Base-by-base conservation (phyloP, 352 stramenopile genomes). In the Pythium sp. region DNA sequence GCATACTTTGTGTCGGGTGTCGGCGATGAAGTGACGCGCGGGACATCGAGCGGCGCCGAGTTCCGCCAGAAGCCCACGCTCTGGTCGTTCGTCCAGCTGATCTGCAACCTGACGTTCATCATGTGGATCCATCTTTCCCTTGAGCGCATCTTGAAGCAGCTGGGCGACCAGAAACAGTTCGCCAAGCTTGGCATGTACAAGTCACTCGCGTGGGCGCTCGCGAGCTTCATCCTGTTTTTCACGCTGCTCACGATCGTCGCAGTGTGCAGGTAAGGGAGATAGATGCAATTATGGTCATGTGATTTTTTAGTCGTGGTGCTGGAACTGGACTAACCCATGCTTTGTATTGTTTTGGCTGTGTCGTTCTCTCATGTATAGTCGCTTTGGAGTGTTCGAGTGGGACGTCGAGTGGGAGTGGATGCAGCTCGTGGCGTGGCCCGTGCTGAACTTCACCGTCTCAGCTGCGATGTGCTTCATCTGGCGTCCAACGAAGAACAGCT, bases 341-440 rank as follows among this genome's bases (percentile, higher is more conserved):
- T 26, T 24, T 36, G 26, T 56, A 18, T 26, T 41, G 3, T 30
- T 18, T 47, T 47, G 15, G 14, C 20, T 62, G 9, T 62, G 38
- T 46, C 12, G 34, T 15, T 64, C 69, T 51, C 43, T 24, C 7
- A 12, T 9, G 1, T 58, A 26, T 24, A 91, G 86, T 65, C 85
- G 82, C 36, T 75, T 96, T 26, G 87, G 90, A 7, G 79, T 94
- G 15, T 96, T 96, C 57, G 91, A 94, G 69, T 97, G 89, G 90
- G 85, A 93, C 56, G 91, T 95, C 49, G 87, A 97, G 70, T 97
- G 86, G 82, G 86, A 96, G 66, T 97, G 91, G 91, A 93, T 94
- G 79, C 84, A 96, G 65, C 79, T 96, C n/a, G 91, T 97, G 38
- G 88, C 87, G 26, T 97, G 90, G 89, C 89, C 91, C 15, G 85